These are phyloP conservation scores for Xylaria sp. DNA, from an alignment of 2,329 filamentous ascomycete genomes.

Conservation along the genomic window DNA sequence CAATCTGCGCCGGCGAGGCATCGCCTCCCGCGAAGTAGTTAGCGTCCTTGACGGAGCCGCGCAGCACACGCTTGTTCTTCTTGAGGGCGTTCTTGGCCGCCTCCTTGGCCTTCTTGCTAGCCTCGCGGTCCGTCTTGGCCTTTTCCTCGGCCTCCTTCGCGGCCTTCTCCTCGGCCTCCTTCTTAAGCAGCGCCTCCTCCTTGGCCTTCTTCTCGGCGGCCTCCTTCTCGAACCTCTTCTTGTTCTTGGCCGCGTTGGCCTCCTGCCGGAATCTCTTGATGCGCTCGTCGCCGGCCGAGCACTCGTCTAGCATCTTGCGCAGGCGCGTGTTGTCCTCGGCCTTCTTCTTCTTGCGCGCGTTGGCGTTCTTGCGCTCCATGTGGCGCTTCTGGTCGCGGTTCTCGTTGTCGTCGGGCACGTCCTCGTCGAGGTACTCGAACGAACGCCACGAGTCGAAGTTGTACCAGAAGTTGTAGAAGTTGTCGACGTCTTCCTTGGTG, in stretches of 20 bases:
- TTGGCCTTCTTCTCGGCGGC: slow-evolving; percentile 85
- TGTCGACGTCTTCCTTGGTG: slow-evolving; percentile 86
- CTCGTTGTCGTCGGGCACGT: slow-evolving; percentile 98
- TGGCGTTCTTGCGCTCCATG: slow-evolving; percentile 97
- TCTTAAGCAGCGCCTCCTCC: slow-evolving; percentile 83
- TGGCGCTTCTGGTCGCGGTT: slow-evolving; percentile 99
- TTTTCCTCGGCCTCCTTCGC: slow-evolving; percentile 84
- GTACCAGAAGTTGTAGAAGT: slow-evolving; percentile 99
- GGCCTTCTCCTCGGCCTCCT: slow-evolving; percentile 80
- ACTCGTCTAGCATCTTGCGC: slow-evolving; percentile 87
- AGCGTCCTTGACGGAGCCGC: slow-evolving; percentile 91
- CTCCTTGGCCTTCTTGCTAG: slow-evolving; percentile 95
- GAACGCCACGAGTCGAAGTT: slow-evolving; percentile 98
- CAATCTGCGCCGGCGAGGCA: slow-evolving; percentile 76
- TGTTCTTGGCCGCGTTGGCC: slow-evolving; percentile 93
- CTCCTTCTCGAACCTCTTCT: slow-evolving; percentile 89
- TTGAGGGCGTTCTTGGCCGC: slow-evolving; percentile 98
- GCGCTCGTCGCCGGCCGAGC: slow-evolving; percentile 83
- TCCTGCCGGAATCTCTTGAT: slow-evolving; percentile 97
- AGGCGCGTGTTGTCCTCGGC: slow-evolving; percentile 93
- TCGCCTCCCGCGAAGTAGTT: slow-evolving; percentile 89
- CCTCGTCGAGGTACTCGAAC: slow-evolving; percentile 98
- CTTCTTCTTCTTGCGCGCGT: slow-evolving; percentile 99
- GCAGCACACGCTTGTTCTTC: slow-evolving; percentile 99
- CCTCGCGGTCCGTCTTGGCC: slow-evolving; percentile 82